These are phyloP conservation scores for Steccherinum ochraceum DNA, from an alignment of 768 basidiomycete genomes.

Conservation along the genomic window DNA sequence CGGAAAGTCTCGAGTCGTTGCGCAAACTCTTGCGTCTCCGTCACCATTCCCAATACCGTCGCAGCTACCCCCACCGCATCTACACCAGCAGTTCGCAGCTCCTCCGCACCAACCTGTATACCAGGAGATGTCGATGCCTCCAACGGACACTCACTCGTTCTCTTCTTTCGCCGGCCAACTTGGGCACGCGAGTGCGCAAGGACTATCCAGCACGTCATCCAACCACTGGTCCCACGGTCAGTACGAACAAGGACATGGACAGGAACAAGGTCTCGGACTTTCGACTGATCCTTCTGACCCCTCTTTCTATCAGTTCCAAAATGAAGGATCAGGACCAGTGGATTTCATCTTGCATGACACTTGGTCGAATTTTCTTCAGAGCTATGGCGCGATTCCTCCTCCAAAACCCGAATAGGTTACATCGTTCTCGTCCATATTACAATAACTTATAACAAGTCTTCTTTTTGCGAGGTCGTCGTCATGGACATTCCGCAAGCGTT, in stretches of 20 bases:
- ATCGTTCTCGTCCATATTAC: no score
- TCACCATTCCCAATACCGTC: background rate
- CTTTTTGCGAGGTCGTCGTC: no score
- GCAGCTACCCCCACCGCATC: background rate
- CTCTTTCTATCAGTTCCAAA: background rate
- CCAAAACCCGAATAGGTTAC: no score
- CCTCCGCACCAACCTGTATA: background rate
- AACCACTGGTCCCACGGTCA: background rate
- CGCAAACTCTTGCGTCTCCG: conserved; percentile 10
- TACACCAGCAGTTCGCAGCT: background rate
- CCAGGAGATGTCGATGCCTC: background rate
- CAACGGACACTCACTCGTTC: no score
- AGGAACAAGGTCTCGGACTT: background rate
- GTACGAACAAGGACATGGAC: background rate
- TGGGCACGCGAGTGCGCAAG: no score
- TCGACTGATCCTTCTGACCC: background rate
- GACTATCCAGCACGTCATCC: background rate
- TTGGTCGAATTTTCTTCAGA: conserved; percentile 12
- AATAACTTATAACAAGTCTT: no score
- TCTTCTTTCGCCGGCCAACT: no score
- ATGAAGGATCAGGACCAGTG: background rate
- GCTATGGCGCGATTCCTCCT: conserved; percentile 1
- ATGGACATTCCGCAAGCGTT: no score
- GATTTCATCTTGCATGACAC: conserved; percentile 15
- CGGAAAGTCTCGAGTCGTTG: conserved; percentile 26